Conservation (phyloP, 1,139 yeast genomes). For the Suhomyces ambrosiae region DNA sequence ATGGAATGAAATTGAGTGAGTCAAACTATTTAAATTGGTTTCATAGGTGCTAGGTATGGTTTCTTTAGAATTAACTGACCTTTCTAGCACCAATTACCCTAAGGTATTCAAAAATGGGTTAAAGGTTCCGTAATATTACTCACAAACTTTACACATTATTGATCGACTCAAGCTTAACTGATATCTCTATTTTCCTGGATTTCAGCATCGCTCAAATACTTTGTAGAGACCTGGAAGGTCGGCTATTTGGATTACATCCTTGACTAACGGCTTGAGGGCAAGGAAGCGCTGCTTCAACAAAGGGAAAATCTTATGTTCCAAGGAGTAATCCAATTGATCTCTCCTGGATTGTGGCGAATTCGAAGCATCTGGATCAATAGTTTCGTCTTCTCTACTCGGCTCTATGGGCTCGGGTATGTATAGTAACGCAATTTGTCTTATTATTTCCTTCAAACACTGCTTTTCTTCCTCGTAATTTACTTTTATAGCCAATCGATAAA, state of each 20-base stretch:
- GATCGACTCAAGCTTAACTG: neutral
- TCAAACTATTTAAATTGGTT: too few species aligned
- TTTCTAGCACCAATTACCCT: too few species aligned
- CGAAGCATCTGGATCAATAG: too few species aligned
- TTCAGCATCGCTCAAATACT: slow-evolving; percentile 83
- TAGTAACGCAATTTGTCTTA: slow-evolving; percentile 69
- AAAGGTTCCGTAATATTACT: neutral
- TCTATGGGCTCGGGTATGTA: slow-evolving; percentile 64
- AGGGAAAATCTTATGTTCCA: slow-evolving; percentile 71
- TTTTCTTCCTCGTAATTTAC: slow-evolving; percentile 70
- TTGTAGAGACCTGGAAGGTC: slow-evolving; percentile 87
- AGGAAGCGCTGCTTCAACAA: slow-evolving; percentile 61
- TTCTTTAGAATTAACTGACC: too few species aligned
- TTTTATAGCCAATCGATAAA: slow-evolving; percentile 59
- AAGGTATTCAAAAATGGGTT: too few species aligned
- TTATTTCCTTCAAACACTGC: slow-evolving; percentile 63
- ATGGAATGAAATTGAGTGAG: too few species aligned
- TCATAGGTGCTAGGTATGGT: too few species aligned
- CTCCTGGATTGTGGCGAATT: too few species aligned
- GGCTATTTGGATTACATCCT: slow-evolving; percentile 79
- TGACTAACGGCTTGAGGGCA: slow-evolving; percentile 57
- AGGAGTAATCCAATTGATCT: slow-evolving; percentile 26
- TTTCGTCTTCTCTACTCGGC: neutral
- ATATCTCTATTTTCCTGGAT: neutral
- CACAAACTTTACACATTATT: neutral